Evolutionary conservation across 768 basidiomycete genomes (phyloP), one percentile per base, ranked within the genome.

Genomic region (Podaxis sp.): DNA sequence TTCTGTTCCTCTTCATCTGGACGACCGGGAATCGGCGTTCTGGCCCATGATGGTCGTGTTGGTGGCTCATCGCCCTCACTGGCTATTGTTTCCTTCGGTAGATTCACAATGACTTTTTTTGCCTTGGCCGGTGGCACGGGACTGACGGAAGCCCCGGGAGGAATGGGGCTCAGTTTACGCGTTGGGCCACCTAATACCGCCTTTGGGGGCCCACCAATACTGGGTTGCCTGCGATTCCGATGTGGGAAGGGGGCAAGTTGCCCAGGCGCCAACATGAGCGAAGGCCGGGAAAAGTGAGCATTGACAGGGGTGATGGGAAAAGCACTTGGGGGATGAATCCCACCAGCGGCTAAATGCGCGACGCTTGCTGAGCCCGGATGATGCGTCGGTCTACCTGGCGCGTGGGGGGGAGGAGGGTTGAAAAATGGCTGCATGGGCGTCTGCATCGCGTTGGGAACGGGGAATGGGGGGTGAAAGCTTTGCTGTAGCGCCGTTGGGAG

Each of bases 171-270:
- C 56, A 87, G 80, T 75, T 90, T 94, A 50, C 89, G 84, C 50
- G 86, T 84, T 12, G 89, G 91, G 0, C 93, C 93, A 17, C 93
- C 93, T 2, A 95, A 76, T 0, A 86, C 82, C 0, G 93, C 93
- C 72, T 94, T 95, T 8, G 93, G 93, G n/a, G 93, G 93, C 6
- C 93, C 93, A 12, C 93, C 93, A 46, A 90, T 84, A 71, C 88
- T 91, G 49, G 89, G 82, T 61, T 90, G 84, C 20, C 66, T 60
- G 44, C 63, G 66, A 56, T 53, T 89, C 60, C 89, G 77, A 30
- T 82, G 84, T 6, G 83, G 81, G 66, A 85, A 87, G 2, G 83
- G 86, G 48, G 73, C 78, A 26, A 73, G 79, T 64, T 76, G 79
- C 58, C 71, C 78, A 57, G 68, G 73, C 24, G 70, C 74, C 0